Conservation (phyloP, 306 rosid genomes). For the Canavalia ensiformis region DNA sequence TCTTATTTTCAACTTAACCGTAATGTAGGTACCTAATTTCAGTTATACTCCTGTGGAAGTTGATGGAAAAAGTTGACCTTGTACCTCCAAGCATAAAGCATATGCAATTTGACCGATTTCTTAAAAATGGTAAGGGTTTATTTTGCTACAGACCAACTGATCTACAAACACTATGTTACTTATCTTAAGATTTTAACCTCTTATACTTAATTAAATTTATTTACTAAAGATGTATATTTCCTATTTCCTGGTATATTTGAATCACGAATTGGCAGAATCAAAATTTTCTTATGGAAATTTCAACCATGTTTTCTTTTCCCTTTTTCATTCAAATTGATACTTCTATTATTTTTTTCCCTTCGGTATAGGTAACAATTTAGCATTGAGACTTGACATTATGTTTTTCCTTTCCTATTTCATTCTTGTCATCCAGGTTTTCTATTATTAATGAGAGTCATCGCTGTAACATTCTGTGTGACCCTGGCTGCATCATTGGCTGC, state of each 20-base stretch:
- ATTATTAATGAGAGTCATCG: conserved; percentile 88
- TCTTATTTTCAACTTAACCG: conserved; percentile 32
- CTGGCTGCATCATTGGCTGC: conserved; percentile 94
- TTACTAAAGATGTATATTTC: neutral
- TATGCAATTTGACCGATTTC: conserved; percentile 76
- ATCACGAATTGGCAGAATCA: neutral
- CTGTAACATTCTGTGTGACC: conserved; percentile 96
- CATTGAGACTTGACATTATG: conserved; percentile 38
- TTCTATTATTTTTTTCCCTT: neutral
- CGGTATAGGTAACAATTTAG: neutral
- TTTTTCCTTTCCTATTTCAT: conserved; percentile 36
- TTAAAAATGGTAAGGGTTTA: conserved; percentile 69
- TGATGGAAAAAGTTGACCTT: conserved; percentile 72
- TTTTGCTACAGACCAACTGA: conserved; percentile 11
- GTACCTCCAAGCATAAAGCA: conserved; percentile 79
- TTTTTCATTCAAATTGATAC: conserved; percentile 13
- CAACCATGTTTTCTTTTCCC: neutral
- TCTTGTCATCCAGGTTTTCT: conserved; percentile 72
- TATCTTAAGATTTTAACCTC: neutral
- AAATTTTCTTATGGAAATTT: neutral
- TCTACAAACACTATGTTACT: conserved; percentile 1
- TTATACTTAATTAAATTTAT: neutral
- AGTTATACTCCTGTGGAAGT: conserved; percentile 75
- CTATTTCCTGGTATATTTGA: neutral
- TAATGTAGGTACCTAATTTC: conserved; percentile 74